A percentile compares a stretch with the other conserved stretches of the same genome.
These are phyloP conservation scores for Prunus armeniaca DNA, from an alignment of 306 rosid genomes.

Conservation along the genomic window DNA sequence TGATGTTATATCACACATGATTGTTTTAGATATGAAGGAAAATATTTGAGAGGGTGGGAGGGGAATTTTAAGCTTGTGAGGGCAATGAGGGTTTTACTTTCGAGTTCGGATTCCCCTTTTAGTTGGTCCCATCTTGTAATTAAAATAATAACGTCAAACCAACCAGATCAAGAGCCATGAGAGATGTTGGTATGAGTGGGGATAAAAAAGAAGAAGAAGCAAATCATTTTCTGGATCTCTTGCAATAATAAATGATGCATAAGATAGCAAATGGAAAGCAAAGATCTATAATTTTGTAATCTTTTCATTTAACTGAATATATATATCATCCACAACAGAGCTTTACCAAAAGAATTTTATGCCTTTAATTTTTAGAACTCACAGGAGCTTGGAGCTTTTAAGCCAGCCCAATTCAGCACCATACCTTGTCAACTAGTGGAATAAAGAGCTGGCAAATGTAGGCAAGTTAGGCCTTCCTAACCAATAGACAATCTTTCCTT, in stretches of 20 bases:
- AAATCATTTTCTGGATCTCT: background rate
- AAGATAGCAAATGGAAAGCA: background rate
- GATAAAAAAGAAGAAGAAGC: background rate
- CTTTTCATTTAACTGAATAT: background rate
- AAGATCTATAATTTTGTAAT: background rate
- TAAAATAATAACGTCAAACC: too few species aligned
- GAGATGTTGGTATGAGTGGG: background rate
- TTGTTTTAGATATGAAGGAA: background rate
- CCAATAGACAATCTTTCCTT: background rate
- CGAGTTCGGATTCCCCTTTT: too few species aligned
- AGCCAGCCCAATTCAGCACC: background rate
- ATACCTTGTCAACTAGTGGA: background rate
- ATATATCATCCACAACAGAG: too few species aligned
- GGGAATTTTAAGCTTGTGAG: too few species aligned
- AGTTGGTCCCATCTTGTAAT: too few species aligned
- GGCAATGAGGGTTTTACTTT: too few species aligned
- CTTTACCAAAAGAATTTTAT: too few species aligned
- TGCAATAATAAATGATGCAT: background rate
- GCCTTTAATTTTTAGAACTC: background rate
- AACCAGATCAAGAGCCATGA: background rate
- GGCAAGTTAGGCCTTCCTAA: background rate
- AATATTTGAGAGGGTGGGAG: too few species aligned
- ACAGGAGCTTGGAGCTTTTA: background rate
- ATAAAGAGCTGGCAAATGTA: background rate
- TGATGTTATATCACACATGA: background rate